Evolutionary conservation across 345 rosid genomes (phyloP), one percentile per base, ranked within the genome.

Genomic region (Camelina laxa): DNA sequence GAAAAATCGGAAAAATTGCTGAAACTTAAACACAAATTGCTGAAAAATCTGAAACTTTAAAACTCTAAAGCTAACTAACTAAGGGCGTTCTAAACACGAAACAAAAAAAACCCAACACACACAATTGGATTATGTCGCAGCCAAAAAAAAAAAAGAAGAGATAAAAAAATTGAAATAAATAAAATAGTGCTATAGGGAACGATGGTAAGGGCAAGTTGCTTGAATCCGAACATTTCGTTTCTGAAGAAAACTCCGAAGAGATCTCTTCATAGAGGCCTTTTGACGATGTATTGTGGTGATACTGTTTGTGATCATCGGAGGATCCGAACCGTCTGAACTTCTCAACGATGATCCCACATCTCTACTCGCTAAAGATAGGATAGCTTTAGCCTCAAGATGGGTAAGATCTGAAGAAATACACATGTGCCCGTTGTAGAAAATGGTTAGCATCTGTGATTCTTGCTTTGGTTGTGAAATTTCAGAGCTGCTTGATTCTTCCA

Each of bases 161-260:
- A 67, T 6, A 36, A 7, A 60, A 50, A 60, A 6, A 4, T 8
- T 49, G 30, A 36, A 61, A 50, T 9, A 60, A 39, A 16, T 22
- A 50, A 50, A 21, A 16, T 2, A 36, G 1, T 9, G 2, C 4
- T 62, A 62, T 51, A n/a, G 53, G 35, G 56, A 54, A 64, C 3
- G 55, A 15, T 72, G 22, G 36, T 63, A 73, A 41, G 76, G 76
- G 9, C 36, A 53, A 54, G 76, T 27, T 13, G 76, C 70, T 22
- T 63, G 76, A 54, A 42, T 63, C 63, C 70, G 56, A 73, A 55
- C 48, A 63, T 54, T 64, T 21, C 77, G 47, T 42, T 73, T 73
- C 27, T 73, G 64, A 42, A 73, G 77, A 73, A 73, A 73, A 54
- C 9, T 53, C n/a, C 38, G 70, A 54, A 73, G 77, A 42, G 77